Evolutionary conservation across 1,139 yeast species (phyloP).

Genomic region (Candida sanyaensis): DNA sequence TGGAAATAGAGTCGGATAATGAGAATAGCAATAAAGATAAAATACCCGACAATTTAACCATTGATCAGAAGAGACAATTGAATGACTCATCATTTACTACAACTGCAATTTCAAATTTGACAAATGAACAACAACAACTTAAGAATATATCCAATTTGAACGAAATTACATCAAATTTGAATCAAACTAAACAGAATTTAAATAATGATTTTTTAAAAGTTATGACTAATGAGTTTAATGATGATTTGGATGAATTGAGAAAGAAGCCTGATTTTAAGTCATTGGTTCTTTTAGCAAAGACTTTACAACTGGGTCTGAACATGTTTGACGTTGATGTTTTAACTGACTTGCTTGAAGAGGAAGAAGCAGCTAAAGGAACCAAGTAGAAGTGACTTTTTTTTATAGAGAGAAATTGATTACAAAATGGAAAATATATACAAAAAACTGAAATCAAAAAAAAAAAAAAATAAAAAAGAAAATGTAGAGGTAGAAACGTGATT

Average conservation of each 20-base stretch:
- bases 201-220: constrained; percentile 55
- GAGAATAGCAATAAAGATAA: constrained; percentile 23
- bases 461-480: not conserved
- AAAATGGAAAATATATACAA: not conserved
- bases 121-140: constrained; percentile 18
- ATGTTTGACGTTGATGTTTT: constrained; percentile 66
- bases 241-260: constrained; percentile 64
- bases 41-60: constrained; percentile 20
- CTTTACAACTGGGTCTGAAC: constrained; percentile 65
- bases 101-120: constrained; percentile 20
- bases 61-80: constrained; percentile 25
- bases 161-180: constrained; percentile 25
- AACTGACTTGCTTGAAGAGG: constrained; percentile 33
- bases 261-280: constrained; percentile 68
- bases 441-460: not conserved
- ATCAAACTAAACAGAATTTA: constrained; percentile 39
- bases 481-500: not conserved
- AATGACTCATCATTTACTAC: constrained; percentile 28
- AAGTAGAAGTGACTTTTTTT: not conserved
- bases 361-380: not conserved
- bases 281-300: constrained; percentile 60
- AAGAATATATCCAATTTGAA: constrained; percentile 19
- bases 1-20: constrained; percentile 39
- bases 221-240: constrained; percentile 61
- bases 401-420: not conserved